Evolutionary conservation across 2,329 filamentous ascomycete genomes (phyloP), one percentile per base, ranked within the genome.

Genomic region (Xylaria polymorpha): DNA sequence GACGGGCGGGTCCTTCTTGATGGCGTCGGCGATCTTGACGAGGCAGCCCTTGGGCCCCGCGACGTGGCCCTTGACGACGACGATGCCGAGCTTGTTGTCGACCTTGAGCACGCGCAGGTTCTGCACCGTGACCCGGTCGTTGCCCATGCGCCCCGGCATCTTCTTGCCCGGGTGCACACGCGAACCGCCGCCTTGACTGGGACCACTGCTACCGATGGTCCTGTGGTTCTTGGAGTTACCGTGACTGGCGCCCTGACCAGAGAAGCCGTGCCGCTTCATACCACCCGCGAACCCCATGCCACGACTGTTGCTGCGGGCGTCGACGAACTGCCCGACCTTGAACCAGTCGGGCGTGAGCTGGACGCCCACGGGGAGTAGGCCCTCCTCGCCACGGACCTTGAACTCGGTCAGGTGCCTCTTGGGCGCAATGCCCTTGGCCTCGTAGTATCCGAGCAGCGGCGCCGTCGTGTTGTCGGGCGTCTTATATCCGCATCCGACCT

Each of bases 141-240:
- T 92, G 72, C 96, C 96, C 96, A 99, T 98, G 68, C 93, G 90
- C 64, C 96, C 96, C 3, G 96, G 90, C 96, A 99, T 99, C 84
- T 94, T 96, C 89, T 99, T 99, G 69, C 96, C 96, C 0, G 96
- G 96, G 78, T 94, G 85, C 29, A 99, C 95, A 82, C 96, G 90
- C 71, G 93, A 97, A 83, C 96, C 96, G 79, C 92, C 91, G 73
- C 96, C 96, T 82, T 99, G 96, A 75, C 92, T 92, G 69, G 92
- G 93, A 80, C 96, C 96, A 8, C 91, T 87, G 41, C 94, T 95
- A 85, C 96, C 96, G 83, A 98, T 93, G 35, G 92, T 92, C 78
- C 96, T 89, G 86, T 99, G 96, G 78, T 93, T 94, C 83, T 94
- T 90, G 78, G 94, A 98, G 83, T 97, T 95, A 87, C 96, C 96